Percentiles rank a stretch among this genome's conserved stretches.
Evolutionary conservation across 2,329 filamentous ascomycete genomes (phyloP).

Genomic region (Colletotrichum tamarilloi): DNA sequence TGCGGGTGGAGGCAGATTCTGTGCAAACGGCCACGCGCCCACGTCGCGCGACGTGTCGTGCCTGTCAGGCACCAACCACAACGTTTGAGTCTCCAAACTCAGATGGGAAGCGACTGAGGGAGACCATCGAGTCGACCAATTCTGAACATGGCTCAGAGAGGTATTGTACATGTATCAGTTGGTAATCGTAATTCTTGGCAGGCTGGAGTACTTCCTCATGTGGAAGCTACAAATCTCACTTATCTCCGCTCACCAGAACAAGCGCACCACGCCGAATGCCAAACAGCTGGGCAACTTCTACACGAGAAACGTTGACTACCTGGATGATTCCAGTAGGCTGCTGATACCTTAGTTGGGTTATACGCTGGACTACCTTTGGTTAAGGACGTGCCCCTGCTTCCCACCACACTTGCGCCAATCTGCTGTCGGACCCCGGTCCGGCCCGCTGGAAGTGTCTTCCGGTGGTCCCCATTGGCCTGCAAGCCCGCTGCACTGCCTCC

Average conservation of each 20-base stretch:
- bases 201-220: too few species aligned
- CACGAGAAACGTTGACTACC: neutral
- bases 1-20: neutral
- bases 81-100: neutral
- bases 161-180: too few species aligned
- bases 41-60: neutral
- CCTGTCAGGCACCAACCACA: neutral
- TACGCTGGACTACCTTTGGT: neutral
- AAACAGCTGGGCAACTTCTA: neutral
- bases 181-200: too few species aligned
- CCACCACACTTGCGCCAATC: neutral
- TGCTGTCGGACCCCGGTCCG: neutral
- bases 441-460: neutral
- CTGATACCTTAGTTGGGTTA: neutral
- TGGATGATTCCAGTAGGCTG: neutral
- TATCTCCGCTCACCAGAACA: too few species aligned
- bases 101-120: neutral
- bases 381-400: neutral
- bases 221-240: too few species aligned
- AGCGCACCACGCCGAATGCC: too few species aligned
- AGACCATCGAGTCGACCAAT: neutral
- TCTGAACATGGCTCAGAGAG: neutral
- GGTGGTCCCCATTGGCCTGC: neutral
- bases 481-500: neutral
- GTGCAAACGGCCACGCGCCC: neutral